Evolutionary conservation across 768 basidiomycete species (phyloP), one percentile per base, ranked within the genome.

Genomic region (Cyathus striatus): DNA sequence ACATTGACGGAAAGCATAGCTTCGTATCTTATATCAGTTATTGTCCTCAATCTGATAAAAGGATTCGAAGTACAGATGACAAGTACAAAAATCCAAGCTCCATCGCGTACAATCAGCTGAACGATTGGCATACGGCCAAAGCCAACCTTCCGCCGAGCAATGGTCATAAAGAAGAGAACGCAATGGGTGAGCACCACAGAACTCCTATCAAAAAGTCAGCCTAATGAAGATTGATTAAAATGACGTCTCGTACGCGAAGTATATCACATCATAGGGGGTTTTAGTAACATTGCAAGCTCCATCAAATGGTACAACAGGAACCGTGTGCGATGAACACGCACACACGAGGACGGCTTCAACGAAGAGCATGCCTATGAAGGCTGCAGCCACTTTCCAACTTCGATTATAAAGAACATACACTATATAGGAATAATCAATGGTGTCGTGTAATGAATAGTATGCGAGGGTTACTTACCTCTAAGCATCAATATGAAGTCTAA

Each of bases 341-440:
- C 40, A 43, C 13, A 49, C 54, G 5, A 50, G 33, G 4, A 16
- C 35, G 6, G 35, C 33, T 39, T 52, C 49, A 6, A 41, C 10
- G 12, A 44, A 17, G 23, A 55, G 36, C 6, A 51, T 32, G n/a
- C 27, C 38, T 21, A 44, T 32, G 23, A 52, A 42, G 27, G 46
- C 40, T 12, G 25, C 21, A n/a, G 38, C 49, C 13, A 55, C 38
- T n/a, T 39, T 47, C 20, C 25, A 20, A 23, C 36, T 47, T 20
- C 43, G 49, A 27, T 47, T 49, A 24, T 50, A 55, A 9, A 52
- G 47, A 25, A 45, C 37, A 24, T 52, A 44, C 6, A 52, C 53
- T 54, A 36, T 12, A 5, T 1, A 16, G n/a, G 20, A 5, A 20
- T 13, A 16, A n/a, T 12, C 21, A 30, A 6, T 32, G 25, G 17